These are phyloP conservation scores for Schizopora paradoxa DNA, from an alignment of 1,284 basidiomycete species.

Conservation along the genomic window DNA sequence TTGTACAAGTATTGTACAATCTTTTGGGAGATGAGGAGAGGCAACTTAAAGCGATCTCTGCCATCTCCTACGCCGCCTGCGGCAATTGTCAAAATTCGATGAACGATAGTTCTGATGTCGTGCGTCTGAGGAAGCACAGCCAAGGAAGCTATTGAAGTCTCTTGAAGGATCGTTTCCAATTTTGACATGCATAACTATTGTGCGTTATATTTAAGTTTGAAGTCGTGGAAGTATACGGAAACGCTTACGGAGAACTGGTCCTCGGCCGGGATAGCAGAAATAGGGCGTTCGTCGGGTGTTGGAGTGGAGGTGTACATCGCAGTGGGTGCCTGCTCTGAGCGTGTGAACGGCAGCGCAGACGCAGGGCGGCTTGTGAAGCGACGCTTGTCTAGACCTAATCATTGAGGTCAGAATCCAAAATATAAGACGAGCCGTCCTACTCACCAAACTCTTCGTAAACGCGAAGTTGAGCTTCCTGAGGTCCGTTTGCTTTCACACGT, in stretches of 20 bases:
- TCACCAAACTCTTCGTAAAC: slow-evolving; percentile 96
- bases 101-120: slow-evolving; percentile 80
- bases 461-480: slow-evolving; percentile 77
- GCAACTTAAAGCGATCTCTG: slow-evolving; percentile 77
- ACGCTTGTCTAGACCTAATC: slow-evolving; percentile 49
- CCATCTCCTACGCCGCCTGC: slow-evolving; percentile 72
- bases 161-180: slow-evolving; percentile 72
- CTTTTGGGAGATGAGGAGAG: slow-evolving; percentile 91
- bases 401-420: slow-evolving; percentile 7
- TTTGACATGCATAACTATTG: slow-evolving; percentile 63
- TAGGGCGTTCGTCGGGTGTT: slow-evolving; percentile 26
- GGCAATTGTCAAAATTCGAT: slow-evolving; percentile 77
- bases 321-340: slow-evolving; percentile 38
- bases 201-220: slow-evolving; percentile 5
- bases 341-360: slow-evolving; percentile 53
- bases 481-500: slow-evolving; percentile 78
- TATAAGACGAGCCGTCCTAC: slow-evolving; percentile 22
- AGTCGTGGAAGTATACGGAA: slow-evolving; percentile 14
- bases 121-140: slow-evolving; percentile 73
- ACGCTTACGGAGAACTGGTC: slow-evolving; percentile 66
- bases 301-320: slow-evolving; percentile 51
- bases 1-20: slow-evolving; percentile 88
- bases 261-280: slow-evolving; percentile 55
- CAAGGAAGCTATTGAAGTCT: slow-evolving; percentile 63
- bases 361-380: slow-evolving; percentile 56